These are phyloP conservation scores for Calonectria pauciramosa DNA, from an alignment of 2,329 filamentous ascomycete genomes.

Conservation along the genomic window DNA sequence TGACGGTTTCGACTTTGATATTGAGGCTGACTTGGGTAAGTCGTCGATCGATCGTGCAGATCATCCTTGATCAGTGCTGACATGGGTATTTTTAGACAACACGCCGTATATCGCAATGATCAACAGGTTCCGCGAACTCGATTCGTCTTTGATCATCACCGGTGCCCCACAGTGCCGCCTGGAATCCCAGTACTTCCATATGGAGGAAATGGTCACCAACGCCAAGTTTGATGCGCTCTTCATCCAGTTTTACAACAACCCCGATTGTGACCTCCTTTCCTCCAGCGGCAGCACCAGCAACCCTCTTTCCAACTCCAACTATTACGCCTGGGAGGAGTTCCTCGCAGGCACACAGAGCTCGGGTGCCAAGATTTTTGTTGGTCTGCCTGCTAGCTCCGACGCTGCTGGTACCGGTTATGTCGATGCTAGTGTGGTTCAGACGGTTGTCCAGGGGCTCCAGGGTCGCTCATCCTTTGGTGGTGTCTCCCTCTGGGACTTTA, in stretches of 20 bases:
- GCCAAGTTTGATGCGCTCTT: constrained; percentile 59
- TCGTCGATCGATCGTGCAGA: not conserved
- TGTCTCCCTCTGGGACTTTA: constrained; percentile 62
- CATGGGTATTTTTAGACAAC: constrained; percentile 43
- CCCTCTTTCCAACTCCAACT: constrained; percentile 55
- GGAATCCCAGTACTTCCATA: constrained; percentile 43
- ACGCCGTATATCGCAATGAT: constrained; percentile 56
- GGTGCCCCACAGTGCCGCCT: constrained; percentile 62
- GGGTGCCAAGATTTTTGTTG: constrained; percentile 61
- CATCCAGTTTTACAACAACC: constrained; percentile 66
- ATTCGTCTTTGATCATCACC: constrained; percentile 54
- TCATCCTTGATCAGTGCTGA: not conserved
- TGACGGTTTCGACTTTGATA: constrained; percentile 60
- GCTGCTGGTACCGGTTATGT: constrained; percentile 53
- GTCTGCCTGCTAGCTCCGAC: constrained; percentile 53
- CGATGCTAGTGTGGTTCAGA: constrained; percentile 48
- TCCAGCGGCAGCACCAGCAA: constrained; percentile 45
- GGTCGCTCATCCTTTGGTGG: constrained; percentile 58
- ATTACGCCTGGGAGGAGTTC: constrained; percentile 56
- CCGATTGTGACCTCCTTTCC: constrained; percentile 51
- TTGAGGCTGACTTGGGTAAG: constrained; percentile 53
- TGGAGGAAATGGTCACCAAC: constrained; percentile 55
- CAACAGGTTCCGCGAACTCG: constrained; percentile 50
- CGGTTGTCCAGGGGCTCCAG: constrained; percentile 56
- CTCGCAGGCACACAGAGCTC: constrained; percentile 52